A percentile compares a stretch with the other conserved stretches of the same genome.
Conservation (phyloP, 805 yeast genomes). For the Teunomyces barrocoloradensis region DNA sequence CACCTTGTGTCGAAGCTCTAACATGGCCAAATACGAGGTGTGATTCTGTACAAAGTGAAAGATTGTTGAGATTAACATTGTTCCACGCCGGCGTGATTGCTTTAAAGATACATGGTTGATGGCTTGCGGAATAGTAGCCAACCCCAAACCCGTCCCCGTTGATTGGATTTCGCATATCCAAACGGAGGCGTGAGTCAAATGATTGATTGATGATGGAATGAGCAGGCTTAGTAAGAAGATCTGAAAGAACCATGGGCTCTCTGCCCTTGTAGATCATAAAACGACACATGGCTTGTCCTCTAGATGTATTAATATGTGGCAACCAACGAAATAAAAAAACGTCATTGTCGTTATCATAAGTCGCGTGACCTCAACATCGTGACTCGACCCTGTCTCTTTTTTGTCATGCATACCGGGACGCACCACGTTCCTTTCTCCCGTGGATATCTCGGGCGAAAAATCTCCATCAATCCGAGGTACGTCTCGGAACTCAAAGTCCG, state of each 20-base stretch:
- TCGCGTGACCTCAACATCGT: not conserved
- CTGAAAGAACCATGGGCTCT: slow-evolving; percentile 82
- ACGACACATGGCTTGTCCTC: slow-evolving; percentile 67
- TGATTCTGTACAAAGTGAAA: slow-evolving; percentile 86
- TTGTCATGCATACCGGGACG: not conserved
- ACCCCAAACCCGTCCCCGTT: slow-evolving; percentile 99
- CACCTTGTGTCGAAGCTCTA: slow-evolving; percentile 94
- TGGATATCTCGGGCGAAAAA: not conserved
- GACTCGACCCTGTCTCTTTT: not conserved
- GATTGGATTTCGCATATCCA: slow-evolving; percentile 88
- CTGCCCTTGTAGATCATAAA: slow-evolving; percentile 89
- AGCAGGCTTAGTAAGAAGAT: slow-evolving; percentile 88
- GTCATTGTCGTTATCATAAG: not conserved
- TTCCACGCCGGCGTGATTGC: slow-evolving; percentile 99
- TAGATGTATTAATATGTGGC: not conserved
- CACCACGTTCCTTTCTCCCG: slow-evolving; percentile 2
- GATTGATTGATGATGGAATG: slow-evolving; percentile 97
- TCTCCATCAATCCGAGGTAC: slow-evolving; percentile 2
- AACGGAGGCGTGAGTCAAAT: slow-evolving; percentile 81
- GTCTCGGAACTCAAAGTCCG: slow-evolving; percentile 1
- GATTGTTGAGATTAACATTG: slow-evolving; percentile 79
- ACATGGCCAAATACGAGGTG: slow-evolving; percentile 90
- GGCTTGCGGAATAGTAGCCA: slow-evolving; percentile 67
- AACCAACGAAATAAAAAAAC: not conserved
- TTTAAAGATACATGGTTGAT: slow-evolving; percentile 87